Base-by-base conservation (phyloP, 345 rosid species). In the Euphorbia peplus region DNA sequence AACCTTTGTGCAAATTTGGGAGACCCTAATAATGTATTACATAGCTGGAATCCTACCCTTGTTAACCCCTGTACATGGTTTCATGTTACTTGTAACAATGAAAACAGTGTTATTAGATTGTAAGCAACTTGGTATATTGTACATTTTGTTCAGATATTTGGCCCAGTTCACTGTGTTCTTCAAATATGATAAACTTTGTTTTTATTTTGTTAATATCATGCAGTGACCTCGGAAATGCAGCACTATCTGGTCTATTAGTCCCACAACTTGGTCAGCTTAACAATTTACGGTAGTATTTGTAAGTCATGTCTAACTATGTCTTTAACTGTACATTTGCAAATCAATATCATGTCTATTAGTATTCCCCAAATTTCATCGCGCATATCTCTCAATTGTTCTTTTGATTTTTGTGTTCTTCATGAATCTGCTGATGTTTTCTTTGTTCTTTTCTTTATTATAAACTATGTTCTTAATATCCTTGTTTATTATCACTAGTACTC, bases 201-300 rank as follows among this genome's bases (percentile, higher is more conserved):
- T 37, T 63, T 18, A 48, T n/a, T 39, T 12, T 44, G 3, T 12
- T 42, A 42, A 41, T 47, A 21, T 67, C 47, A 30, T 29, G 48
- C 75, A 78, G 84, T 52, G 84, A 81, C 74, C 84, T 81, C n/a
- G 81, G 81, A 44, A 78, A 78, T 75, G 84, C 81, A 18, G 69
- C 73, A 42, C 76, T 81, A 66, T 78, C 84, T 46, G 84, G 84
- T 47, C 77, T 75, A 69, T 54, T 81, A 42, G 84, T 69, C 4
- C 71, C 76, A 18, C 79, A 78, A 47, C 77, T 81, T 58, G 84
- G 81, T 51, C 75, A 64, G 71, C 81, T 81, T 12, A 81, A 72
- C 73, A 81, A 78, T 72, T 78, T 81, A 51, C 79, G n/a, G n/a
- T n/a, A 78, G 63, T 75, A 72, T 73, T 55, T 81, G 84, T 78